These are phyloP conservation scores for Mycena filopes DNA, from an alignment of 768 basidiomycete genomes.

Conservation along the genomic window DNA sequence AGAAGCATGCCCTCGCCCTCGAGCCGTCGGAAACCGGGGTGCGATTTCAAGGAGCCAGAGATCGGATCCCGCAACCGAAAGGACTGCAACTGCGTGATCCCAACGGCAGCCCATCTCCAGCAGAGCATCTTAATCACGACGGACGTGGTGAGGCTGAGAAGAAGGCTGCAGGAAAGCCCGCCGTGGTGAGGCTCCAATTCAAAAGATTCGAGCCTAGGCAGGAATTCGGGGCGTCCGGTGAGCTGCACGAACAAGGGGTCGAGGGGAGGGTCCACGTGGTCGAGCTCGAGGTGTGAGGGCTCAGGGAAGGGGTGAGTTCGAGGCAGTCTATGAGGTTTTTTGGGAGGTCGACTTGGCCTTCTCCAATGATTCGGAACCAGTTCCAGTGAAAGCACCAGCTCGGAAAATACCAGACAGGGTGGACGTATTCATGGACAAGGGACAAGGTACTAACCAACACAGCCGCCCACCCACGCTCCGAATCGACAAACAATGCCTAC, in stretches of 20 bases:
- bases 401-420: no score
- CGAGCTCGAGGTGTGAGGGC: background rate
- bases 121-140: background rate
- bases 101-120: background rate
- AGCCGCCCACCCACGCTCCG: no score
- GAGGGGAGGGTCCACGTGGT: background rate
- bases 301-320: background rate
- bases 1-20: no score
- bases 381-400: no score
- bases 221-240: background rate
- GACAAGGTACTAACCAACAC: no score
- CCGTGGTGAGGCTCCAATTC: no score
- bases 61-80: background rate
- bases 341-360: no score
- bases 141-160: no score
- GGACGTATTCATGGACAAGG: no score
- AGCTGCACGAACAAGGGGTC: background rate
- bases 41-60: background rate
- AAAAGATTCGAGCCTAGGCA: constrained; percentile 15
- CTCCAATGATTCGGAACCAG: no score
- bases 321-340: constrained; percentile 4
- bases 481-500: no score
- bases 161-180: no score
- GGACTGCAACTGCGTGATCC: background rate
- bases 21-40: background rate